phyloP scores from a whole-genome alignment of 306 rosid species.

The Ammopiptanthus mongolicus region DNA sequence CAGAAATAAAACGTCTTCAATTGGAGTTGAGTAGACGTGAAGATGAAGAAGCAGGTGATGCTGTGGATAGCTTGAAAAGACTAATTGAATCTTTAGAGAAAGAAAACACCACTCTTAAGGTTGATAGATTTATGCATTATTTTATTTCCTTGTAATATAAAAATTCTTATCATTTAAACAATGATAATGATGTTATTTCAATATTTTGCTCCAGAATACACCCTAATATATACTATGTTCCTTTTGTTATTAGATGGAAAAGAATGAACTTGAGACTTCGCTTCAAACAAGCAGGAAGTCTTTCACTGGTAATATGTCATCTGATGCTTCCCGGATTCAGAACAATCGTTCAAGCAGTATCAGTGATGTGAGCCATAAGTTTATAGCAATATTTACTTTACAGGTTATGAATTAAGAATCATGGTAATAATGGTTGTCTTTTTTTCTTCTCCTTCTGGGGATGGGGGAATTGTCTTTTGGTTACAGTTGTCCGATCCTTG shows the following conservation, averaged over 20 bases:
- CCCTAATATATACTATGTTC: constrained; percentile 12
- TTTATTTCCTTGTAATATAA: not conserved
- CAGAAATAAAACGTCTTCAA: constrained; percentile 53
- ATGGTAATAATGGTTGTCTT: not conserved
- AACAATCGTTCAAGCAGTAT: constrained; percentile 35
- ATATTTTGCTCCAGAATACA: not conserved
- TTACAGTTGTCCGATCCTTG: constrained; percentile 48
- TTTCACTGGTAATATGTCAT: constrained; percentile 25
- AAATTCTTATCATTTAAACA: not conserved
- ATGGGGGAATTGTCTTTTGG: constrained; percentile 6
- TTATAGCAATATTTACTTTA: not conserved
- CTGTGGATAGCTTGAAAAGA: constrained; percentile 46
- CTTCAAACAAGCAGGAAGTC: constrained; percentile 43
- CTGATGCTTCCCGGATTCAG: constrained; percentile 40
- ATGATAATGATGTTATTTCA: not conserved
- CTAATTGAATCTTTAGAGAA: constrained; percentile 59
- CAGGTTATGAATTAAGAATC: not conserved
- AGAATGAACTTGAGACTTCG: constrained; percentile 63
- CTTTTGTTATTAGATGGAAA: constrained; percentile 51
- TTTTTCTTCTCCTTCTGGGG: constrained; percentile 11
- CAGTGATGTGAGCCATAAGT: constrained; percentile 48
- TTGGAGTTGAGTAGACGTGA: constrained; percentile 52
- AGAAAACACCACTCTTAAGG: constrained; percentile 79
- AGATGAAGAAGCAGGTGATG: constrained; percentile 34
- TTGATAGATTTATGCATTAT: constrained; percentile 27